Evolutionary conservation across 495 filamentous ascomycete species (phyloP), one percentile per base, ranked within the genome.

Genomic region (Evansstolkia leycettana): DNA sequence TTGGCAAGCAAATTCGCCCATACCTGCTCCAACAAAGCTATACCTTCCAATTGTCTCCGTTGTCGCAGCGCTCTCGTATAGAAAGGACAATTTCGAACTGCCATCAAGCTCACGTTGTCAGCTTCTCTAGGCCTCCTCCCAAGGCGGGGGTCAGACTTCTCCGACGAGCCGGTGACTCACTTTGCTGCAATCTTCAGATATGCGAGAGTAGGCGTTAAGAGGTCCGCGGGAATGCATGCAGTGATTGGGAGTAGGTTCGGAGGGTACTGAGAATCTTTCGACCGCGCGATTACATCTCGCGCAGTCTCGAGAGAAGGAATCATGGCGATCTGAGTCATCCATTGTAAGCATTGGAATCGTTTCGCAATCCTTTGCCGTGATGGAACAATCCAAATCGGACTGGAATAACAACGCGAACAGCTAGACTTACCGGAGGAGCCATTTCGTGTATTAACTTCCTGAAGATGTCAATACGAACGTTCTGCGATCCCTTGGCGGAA

Each of bases 11-110:
- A 10, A 29, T 31, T 11, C 4, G 17, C 33, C 42, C 69, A 30
- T 44, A 82, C 84, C 80, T 38, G 84, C 82, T 39, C 92, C 90
- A 28, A 98, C 76, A 57, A 98, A 98, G 58, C 84, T 93, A 53
- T 93, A 94, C 43, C 92, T 68, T 24, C 87, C 89, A 43, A 96
- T 84, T 1, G 76, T 87, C 60, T 94, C 89, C 16, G 78, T 76
- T 10, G 84, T 92, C 15, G 85, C 84, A 5, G 87, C 90, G 51
- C 84, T 94, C 60, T 98, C 90, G 54, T 93, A 92, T 24, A 96
- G 72, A 53, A 96, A 95, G 23, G 64, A 69, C 41, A 67, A 46
- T 32, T 58, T 59, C 34, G 64, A 69, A 17, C 64, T 68, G 39
- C 34, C 39, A 6, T 2, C 24, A 9, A n/a, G n/a, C 11, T 23